These are phyloP conservation scores for Fusarium drepaniforme DNA, from an alignment of 2,329 filamentous ascomycete species.

Conservation along the genomic window DNA sequence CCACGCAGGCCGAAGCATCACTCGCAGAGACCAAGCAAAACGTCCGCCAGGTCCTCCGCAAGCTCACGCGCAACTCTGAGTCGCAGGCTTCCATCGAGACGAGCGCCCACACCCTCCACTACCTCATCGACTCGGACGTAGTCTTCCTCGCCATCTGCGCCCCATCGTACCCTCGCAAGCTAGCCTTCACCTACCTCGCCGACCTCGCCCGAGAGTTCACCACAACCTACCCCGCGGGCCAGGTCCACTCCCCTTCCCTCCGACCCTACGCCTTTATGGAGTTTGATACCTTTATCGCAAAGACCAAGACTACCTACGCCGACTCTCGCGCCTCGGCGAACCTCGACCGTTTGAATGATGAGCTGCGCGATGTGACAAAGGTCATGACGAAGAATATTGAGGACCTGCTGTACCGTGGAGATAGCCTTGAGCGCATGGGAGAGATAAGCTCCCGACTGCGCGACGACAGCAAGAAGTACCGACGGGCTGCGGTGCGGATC, in stretches of 20 bases:
- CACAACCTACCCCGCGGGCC: constrained; percentile 80
- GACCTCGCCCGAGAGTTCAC: constrained; percentile 93
- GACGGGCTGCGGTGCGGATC: constrained; percentile 90
- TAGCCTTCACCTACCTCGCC: constrained; percentile 97
- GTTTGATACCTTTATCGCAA: constrained; percentile 96
- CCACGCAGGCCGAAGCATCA: constrained; percentile 71
- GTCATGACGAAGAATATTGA: constrained; percentile 99
- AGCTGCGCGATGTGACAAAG: constrained; percentile 96
- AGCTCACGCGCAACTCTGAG: constrained; percentile 89
- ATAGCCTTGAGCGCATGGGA: constrained; percentile 96
- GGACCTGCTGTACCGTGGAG: constrained; percentile 93
- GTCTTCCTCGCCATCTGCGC: constrained; percentile 96
- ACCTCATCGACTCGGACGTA: constrained; percentile 85
- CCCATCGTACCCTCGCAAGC: constrained; percentile 93
- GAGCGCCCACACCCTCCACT: constrained; percentile 86
- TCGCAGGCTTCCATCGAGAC: constrained; percentile 93
- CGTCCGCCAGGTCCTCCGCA: constrained; percentile 89
- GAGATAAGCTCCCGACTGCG: constrained; percentile 89
- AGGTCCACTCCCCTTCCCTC: constrained; percentile 80
- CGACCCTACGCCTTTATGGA: constrained; percentile 97
- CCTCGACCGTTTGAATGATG: constrained; percentile 94
- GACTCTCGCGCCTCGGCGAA: constrained; percentile 93
- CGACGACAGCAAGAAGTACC: constrained; percentile 96
- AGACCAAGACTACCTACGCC: constrained; percentile 93
- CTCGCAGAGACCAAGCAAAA: constrained; percentile 91